phyloP scores from a whole-genome alignment of 2,329 filamentous ascomycete genomes.

The Aspergillus sp. region DNA sequence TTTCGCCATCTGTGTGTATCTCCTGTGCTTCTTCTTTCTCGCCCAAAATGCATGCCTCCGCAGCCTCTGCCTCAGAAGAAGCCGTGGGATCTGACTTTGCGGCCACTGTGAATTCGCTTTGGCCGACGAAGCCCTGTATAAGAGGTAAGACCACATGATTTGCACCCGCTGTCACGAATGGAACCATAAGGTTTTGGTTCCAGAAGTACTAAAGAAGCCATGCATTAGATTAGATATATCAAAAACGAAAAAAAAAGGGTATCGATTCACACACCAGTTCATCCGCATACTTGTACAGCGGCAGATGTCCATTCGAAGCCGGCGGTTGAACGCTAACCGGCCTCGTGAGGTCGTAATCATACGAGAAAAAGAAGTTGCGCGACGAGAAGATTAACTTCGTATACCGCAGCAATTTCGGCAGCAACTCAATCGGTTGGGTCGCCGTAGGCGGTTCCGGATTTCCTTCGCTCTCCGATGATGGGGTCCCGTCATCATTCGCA shows the following conservation, averaged over 20 bases:
- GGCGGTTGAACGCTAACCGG: constrained; percentile 49
- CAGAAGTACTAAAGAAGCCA: constrained; percentile 69
- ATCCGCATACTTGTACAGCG: constrained; percentile 73
- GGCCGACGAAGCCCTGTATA: constrained; percentile 93
- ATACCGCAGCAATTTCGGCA: constrained; percentile 82
- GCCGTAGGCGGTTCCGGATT: constrained; percentile 15
- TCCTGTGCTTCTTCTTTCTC: constrained; percentile 38
- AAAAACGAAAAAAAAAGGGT: neutral
- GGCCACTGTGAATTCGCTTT: constrained; percentile 75
- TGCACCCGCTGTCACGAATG: constrained; percentile 73
- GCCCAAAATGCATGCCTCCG: constrained; percentile 40
- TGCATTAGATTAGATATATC: constrained; percentile 6
- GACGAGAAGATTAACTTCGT: constrained; percentile 83
- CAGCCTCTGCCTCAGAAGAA: constrained; percentile 11
- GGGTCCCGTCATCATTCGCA: neutral
- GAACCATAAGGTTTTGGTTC: constrained; percentile 74
- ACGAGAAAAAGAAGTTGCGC: constrained; percentile 89
- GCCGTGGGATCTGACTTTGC: constrained; percentile 15
- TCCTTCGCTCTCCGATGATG: constrained; percentile 5
- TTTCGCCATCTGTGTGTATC: constrained; percentile 25
- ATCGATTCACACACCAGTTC: constrained; percentile 47
- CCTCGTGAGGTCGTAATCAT: constrained; percentile 88
- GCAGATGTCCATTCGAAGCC: constrained; percentile 47
- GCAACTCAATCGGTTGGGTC: constrained; percentile 55
- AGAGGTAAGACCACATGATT: constrained; percentile 73